Base-by-base conservation (phyloP, 495 filamentous ascomycete species). In the Zalerion maritima region DNA sequence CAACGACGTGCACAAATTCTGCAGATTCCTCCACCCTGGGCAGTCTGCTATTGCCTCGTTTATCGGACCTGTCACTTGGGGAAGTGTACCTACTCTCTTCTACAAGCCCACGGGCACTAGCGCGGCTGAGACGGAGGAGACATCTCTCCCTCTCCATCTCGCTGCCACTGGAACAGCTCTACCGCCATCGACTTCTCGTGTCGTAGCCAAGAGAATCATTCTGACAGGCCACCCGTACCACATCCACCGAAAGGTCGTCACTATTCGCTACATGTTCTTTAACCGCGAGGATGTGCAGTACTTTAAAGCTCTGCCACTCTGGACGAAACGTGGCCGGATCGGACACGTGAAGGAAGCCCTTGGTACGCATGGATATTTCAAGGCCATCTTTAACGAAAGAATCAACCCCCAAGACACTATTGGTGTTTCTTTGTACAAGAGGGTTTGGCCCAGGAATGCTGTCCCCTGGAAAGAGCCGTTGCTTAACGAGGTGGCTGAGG, bases 201-300 rank as follows among this genome's bases (percentile, higher is more conserved):
- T 96, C 11, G 72, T 96, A 30, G 85, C 86, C 36, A 97, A 97
- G 57, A 77, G 89, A 31, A 75, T 89, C 38, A 85, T 96, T 36
- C 65, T 97, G 31, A 93, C 89, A 0, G 89, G 89, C 21, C 89
- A 96, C 50, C 87, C 91, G 0, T 93, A 80, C 60, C 94, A 97
- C 62, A 96, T 97, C 43, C 86, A 97, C 69, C 89, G 87, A 61
- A 82, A 80, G 53, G 59, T 96, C 14, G 91, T 96, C 31, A 96
- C 91, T 1, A 73, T 97, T 14, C 76, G 89, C 14, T 96, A 96
- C 67, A 96, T 97, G 89, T 97, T 97, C 65, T 97, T 97, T 70
- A 92, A 93, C 55, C 52, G 69, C 10, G 83, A 92, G 52, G 91
- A 97, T 47, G 78, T 97, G 24, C 65, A 74, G 39, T 97, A 84